A percentile compares a stretch with the other conserved stretches of the same genome.
phyloP scores from a whole-genome alignment of 805 yeast genomes.

The Candida andamanensis region DNA sequence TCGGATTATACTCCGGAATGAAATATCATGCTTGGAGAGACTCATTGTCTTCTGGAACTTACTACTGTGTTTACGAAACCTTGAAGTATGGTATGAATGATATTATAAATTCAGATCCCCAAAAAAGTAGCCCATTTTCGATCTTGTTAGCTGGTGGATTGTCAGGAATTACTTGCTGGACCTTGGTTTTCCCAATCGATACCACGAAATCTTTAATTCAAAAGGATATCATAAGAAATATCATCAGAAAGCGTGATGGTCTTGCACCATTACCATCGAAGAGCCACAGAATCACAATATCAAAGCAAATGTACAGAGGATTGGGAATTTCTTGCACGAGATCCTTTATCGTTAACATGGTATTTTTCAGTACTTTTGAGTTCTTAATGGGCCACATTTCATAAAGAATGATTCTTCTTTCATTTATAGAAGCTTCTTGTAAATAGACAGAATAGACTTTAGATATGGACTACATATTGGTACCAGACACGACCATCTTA shows the following conservation, averaged over 20 bases:
- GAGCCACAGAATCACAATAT: conserved; percentile 24
- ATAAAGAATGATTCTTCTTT: no score
- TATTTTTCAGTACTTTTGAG: conserved; percentile 71
- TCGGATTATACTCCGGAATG: conserved; percentile 70
- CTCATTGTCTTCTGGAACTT: conserved; percentile 63
- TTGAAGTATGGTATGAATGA: conserved; percentile 48
- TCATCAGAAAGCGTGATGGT: conserved; percentile 49
- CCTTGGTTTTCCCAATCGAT: conserved; percentile 72
- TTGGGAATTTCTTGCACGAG: conserved; percentile 69
- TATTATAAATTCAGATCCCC: conserved; percentile 21
- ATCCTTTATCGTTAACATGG: conserved; percentile 68
- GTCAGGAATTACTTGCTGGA: conserved; percentile 74
- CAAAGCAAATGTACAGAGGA: conserved; percentile 63
- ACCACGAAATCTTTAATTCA: conserved; percentile 74
- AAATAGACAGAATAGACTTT: no score
- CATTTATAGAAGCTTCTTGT: no score
- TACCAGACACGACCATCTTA: no score
- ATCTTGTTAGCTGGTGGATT: conserved; percentile 64
- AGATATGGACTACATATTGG: no score
- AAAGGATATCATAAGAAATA: conserved; percentile 64
- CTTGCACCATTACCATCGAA: conserved; percentile 34
- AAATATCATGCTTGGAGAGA: conserved; percentile 66
- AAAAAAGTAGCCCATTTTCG: conserved; percentile 24
- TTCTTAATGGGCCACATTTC: conserved; percentile 54
- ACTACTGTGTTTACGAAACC: conserved; percentile 72